Conservation (phyloP, 768 basidiomycete species). For the Russula emetica region DNA sequence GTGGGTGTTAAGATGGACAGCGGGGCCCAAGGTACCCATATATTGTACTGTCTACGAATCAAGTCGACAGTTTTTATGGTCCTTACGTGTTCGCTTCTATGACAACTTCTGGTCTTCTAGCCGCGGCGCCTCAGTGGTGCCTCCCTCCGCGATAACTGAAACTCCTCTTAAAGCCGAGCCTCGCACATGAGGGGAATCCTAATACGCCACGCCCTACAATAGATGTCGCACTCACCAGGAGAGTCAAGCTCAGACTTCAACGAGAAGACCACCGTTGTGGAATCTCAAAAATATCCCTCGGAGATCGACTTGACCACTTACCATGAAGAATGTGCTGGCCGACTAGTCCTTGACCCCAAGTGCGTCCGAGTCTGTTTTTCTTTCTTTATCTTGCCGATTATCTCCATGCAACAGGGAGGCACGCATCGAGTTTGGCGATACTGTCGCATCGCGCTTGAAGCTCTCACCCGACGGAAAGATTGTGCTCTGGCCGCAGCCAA, state of each 20-base stretch:
- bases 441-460: slow-evolving; percentile 52
- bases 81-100: background rate
- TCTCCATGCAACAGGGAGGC: slow-evolving; percentile 47
- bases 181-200: background rate
- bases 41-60: no score
- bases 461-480: slow-evolving; percentile 52
- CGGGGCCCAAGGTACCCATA: no score
- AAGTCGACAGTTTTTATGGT: no score
- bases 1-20: no score
- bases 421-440: slow-evolving; percentile 54
- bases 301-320: slow-evolving; percentile 39
- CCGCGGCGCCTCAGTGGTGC: background rate
- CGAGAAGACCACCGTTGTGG: slow-evolving; percentile 11
- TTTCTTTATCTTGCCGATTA: background rate
- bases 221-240: background rate
- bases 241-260: background rate
- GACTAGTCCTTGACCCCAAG: slow-evolving; percentile 60
- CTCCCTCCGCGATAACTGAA: background rate
- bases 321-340: slow-evolving; percentile 54
- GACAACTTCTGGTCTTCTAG: background rate
- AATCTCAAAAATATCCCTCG: background rate
- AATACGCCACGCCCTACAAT: no score
- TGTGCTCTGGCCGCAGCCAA: slow-evolving; percentile 70
- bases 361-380: slow-evolving; percentile 27
- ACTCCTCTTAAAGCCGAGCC: background rate